Base-by-base conservation (phyloP, 2,329 filamentous ascomycete species). In the Alternaria angustiovoidea region DNA sequence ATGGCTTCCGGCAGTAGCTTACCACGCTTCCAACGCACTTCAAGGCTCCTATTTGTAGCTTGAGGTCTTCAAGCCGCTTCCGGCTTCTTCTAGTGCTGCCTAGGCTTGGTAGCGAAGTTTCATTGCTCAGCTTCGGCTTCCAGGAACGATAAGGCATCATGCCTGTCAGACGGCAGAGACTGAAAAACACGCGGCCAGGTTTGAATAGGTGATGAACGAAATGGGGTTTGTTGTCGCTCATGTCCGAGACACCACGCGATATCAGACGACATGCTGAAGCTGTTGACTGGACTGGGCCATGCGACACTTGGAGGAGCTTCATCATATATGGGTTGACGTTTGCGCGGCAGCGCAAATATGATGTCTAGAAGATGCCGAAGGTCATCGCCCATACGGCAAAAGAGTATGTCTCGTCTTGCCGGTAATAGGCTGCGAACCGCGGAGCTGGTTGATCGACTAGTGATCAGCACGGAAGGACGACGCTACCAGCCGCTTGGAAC, bases 401-500 rank as follows among this genome's bases (percentile, higher is more conserved):
- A 28, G 30, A 39, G 30, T 7, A 30, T 30, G 24, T 30, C 12
- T 28, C 36, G 12, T 32, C 22, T 20, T 22, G 24, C 14, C 32
- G 30, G 32, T 22, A 47, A 36, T 38, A 42, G 7, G 9, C 8
- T 42, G 3, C 18, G 22, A 14, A 4, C 22, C 41, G 22, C 20
- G 42, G 51, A 46, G 30, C n/a, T 30, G 52, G 44, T 34, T 51
- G 38, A 56, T 48, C 44, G 7, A 30, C 49, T 18, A 46, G 22
- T 34, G 41, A 39, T 36, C 43, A 53, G 28, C 36, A 59, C 36
- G 26, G 54, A n/a, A 36, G 34, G 48, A 57, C 18, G 52, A 52
- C 55, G 52, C 51, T 59, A 59, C 46, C 44, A 48, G 44, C 30
- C 36, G 41, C 46, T 24, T 56, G 44, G 44, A 14, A 59, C 48